phyloP scores from a whole-genome alignment of 1,139 yeast genomes.

The Suhomyces coccinellae region DNA sequence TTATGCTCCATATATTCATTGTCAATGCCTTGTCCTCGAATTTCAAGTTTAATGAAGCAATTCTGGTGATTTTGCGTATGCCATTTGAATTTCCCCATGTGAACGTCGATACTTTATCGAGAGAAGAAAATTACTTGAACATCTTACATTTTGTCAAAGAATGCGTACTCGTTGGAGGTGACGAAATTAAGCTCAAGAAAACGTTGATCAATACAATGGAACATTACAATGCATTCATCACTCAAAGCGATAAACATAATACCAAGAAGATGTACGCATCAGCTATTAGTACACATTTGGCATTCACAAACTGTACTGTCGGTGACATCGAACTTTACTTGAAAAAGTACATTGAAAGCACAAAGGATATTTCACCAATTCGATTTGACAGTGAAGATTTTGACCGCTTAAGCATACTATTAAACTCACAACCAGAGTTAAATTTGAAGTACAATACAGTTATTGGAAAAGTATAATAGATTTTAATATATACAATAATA shows the following conservation, averaged over 20 bases:
- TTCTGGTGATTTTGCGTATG: conserved; percentile 23
- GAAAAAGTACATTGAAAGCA: neutral
- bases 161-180: neutral
- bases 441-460: neutral
- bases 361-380: neutral
- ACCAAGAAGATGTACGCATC: neutral
- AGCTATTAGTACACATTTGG: conserved; percentile 4
- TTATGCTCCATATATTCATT: conserved; percentile 27
- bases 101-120: conserved; percentile 13
- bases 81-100: conserved; percentile 19
- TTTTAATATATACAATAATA: neutral
- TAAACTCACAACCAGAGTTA: neutral
- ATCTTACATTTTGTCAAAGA: conserved; percentile 15
- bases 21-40: conserved; percentile 30
- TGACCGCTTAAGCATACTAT: neutral
- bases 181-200: neutral
- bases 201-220: conserved; percentile 1
- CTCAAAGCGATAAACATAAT: neutral
- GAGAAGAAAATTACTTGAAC: conserved; percentile 22
- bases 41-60: conserved; percentile 28
- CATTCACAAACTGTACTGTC: conserved; percentile 3
- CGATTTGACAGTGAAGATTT: conserved; percentile 1
- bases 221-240: conserved; percentile 1
- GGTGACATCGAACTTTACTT: conserved; percentile 5
- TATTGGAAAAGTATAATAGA: neutral